phyloP scores from a whole-genome alignment of 371 early-diverging fungal genomes.

The Fennellomyces sp. region DNA sequence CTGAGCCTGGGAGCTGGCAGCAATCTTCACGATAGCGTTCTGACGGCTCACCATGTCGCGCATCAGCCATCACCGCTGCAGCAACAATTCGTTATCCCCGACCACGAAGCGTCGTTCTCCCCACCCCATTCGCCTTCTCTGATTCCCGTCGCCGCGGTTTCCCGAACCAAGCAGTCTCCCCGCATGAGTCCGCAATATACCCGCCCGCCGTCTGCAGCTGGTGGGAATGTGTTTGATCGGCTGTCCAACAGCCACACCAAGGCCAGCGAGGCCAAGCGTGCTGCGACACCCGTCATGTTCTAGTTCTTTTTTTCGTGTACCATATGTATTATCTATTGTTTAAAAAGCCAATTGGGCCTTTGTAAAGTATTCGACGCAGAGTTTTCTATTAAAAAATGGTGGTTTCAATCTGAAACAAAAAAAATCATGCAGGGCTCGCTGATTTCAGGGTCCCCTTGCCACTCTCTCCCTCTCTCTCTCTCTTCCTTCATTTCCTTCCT shows the following conservation, averaged over 20 bases:
- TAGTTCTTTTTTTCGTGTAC: no score
- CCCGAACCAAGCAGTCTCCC: background rate
- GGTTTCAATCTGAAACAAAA: slow-evolving; percentile 2
- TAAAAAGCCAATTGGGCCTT: background rate
- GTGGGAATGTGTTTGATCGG: slow-evolving; percentile 38
- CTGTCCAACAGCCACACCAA: slow-evolving; percentile 44
- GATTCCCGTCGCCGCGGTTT: background rate
- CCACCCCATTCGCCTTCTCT: background rate
- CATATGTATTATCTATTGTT: background rate
- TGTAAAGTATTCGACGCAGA: background rate
- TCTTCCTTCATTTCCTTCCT: background rate
- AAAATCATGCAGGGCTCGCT: background rate
- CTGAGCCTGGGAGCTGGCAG: slow-evolving; percentile 8
- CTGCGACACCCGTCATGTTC: slow-evolving; percentile 11
- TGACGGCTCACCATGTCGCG: slow-evolving; percentile 9
- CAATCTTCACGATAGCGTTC: background rate
- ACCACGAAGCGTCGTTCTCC: background rate
- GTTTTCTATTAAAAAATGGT: background rate
- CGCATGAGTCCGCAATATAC: slow-evolving; percentile 5
- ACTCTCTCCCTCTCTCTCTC: background rate
- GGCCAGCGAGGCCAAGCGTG: slow-evolving; percentile 46
- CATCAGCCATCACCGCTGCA: slow-evolving; percentile 28
- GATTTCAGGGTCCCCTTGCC: background rate
- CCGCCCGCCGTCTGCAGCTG: background rate
- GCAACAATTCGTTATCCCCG: slow-evolving; percentile 17